Percentiles rank a stretch among this genome's conserved stretches.
phyloP scores from a whole-genome alignment of 208 protist species.

The Leishmania tarentolae region DNA sequence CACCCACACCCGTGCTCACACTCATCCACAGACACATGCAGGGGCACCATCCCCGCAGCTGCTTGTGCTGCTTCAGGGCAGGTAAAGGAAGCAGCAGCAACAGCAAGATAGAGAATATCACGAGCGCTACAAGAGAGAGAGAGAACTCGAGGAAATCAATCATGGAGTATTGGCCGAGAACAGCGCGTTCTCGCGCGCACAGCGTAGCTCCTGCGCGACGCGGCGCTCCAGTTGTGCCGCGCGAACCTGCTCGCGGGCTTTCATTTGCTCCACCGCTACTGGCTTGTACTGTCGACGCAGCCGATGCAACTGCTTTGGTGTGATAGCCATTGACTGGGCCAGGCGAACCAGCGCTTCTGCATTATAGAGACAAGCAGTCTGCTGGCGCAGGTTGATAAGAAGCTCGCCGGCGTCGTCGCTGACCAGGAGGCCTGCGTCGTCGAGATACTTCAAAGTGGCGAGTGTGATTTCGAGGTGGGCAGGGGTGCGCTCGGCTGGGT shows the following conservation, averaged over 20 bases:
- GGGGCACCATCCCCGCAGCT: neutral
- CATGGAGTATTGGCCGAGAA: neutral
- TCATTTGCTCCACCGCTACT: conserved; percentile 25
- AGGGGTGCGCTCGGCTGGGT: conserved; percentile 23
- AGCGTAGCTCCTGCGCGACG: conserved; percentile 29
- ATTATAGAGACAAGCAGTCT: conserved; percentile 41
- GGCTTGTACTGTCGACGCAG: conserved; percentile 41
- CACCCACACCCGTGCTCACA: too few relatives aligned
- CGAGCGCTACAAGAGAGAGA: neutral
- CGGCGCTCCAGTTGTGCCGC: conserved; percentile 25
- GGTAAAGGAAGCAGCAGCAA: neutral
- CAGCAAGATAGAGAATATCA: neutral
- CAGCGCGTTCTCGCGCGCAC: neutral
- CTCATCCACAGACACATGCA: neutral
- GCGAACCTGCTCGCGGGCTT: conserved; percentile 18
- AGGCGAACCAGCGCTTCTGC: conserved; percentile 36
- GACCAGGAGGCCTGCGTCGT: conserved; percentile 32
- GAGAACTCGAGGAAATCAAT: neutral
- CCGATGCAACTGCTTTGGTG: conserved; percentile 35
- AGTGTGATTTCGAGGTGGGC: conserved; percentile 57
- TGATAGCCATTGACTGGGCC: conserved; percentile 27
- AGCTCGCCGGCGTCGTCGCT: conserved; percentile 39
- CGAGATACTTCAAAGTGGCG: conserved; percentile 50
- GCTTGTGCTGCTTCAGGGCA: neutral
- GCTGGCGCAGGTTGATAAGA: conserved; percentile 33